Evolutionary conservation across 345 rosid genomes (phyloP).

Genomic region (Bruguiera parviflora): DNA sequence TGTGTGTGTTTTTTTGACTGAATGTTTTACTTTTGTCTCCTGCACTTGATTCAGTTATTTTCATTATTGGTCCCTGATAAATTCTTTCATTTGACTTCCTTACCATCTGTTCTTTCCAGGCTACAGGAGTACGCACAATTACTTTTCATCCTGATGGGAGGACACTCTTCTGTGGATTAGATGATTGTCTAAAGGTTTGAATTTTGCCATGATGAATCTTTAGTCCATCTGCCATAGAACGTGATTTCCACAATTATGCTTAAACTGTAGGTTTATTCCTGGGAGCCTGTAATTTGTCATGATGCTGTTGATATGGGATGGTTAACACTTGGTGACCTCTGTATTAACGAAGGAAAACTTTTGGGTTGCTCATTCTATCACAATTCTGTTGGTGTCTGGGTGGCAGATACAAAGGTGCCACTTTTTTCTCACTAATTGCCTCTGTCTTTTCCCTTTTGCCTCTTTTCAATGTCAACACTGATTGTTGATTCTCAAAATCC

Average conservation of each 20-base stretch:
- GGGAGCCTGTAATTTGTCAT: conserved; percentile 94
- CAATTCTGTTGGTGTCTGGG: conserved; percentile 91
- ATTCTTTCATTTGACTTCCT: neutral
- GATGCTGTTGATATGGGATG: conserved; percentile 89
- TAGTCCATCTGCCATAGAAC: conserved; percentile 4
- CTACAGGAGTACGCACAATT: conserved; percentile 67
- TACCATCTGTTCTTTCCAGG: conserved; percentile 42
- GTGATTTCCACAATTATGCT: conserved; percentile 17
- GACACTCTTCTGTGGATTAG: conserved; percentile 84
- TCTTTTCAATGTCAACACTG: neutral
- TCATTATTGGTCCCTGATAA: neutral
- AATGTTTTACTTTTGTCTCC: neutral
- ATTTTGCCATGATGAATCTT: conserved; percentile 17
- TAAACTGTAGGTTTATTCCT: conserved; percentile 77
- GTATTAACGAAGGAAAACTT: conserved; percentile 81
- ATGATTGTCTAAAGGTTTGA: conserved; percentile 80
- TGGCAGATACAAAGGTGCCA: conserved; percentile 68
- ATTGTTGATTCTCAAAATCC: neutral
- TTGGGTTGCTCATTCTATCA: conserved; percentile 78
- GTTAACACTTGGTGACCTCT: conserved; percentile 85
- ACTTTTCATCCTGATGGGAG: conserved; percentile 89
- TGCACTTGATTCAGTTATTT: conserved; percentile 1
- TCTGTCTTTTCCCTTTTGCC: neutral
- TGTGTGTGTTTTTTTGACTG: too few relatives aligned
- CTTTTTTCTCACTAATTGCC: neutral